Evolutionary conservation across 441 rosid species (phyloP).

Genomic region (Monsonia emarginata): DNA sequence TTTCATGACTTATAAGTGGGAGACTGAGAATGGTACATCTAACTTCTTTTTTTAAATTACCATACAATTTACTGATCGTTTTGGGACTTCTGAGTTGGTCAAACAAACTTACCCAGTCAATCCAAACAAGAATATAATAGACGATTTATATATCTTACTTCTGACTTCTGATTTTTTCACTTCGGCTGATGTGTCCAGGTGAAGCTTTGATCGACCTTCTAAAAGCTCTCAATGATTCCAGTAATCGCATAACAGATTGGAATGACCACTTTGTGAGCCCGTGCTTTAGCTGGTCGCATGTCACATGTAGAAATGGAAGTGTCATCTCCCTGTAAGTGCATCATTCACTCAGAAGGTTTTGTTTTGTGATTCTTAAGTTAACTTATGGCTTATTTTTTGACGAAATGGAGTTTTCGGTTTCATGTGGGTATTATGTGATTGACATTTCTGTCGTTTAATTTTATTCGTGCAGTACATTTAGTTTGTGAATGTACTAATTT

Average conservation of each 20-base stretch:
- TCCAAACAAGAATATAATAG: too few relatives aligned
- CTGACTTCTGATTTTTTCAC: background rate
- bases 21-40: too few relatives aligned
- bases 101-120: too few relatives aligned
- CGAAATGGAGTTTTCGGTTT: background rate
- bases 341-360: slow-evolving; percentile 8
- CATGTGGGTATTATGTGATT: background rate
- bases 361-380: background rate
- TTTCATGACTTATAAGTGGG: too few relatives aligned
- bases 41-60: too few relatives aligned
- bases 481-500: slow-evolving; percentile 19
- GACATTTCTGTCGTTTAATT: slow-evolving; percentile 5
- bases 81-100: too few relatives aligned
- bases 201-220: slow-evolving; percentile 57
- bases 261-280: slow-evolving; percentile 57
- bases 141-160: slow-evolving; percentile 11
- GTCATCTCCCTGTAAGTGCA: slow-evolving; percentile 64
- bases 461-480: slow-evolving; percentile 1
- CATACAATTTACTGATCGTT: too few relatives aligned
- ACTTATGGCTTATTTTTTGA: background rate
- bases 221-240: slow-evolving; percentile 47
- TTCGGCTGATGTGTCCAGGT: slow-evolving; percentile 34
- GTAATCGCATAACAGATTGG: slow-evolving; percentile 46
- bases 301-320: slow-evolving; percentile 57
- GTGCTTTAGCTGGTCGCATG: slow-evolving; percentile 77